These are phyloP conservation scores for Alternaria burnsii DNA, from an alignment of 2,329 filamentous ascomycete genomes.

Conservation along the genomic window DNA sequence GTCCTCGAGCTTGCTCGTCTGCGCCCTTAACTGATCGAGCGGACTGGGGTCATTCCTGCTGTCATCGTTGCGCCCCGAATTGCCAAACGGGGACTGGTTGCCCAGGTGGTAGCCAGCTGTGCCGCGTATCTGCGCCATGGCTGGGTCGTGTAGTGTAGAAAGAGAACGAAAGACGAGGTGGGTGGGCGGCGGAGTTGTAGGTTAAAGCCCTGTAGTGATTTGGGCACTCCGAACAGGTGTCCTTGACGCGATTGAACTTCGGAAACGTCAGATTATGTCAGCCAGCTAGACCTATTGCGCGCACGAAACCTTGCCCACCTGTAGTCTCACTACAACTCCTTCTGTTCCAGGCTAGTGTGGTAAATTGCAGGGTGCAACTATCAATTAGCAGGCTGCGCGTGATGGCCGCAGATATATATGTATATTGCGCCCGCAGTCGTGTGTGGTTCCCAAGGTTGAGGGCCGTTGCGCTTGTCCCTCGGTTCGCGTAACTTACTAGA, in stretches of 20 bases:
- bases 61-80: constrained; percentile 63
- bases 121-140: constrained; percentile 68
- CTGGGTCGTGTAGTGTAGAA: constrained; percentile 28
- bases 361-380: constrained; percentile 14
- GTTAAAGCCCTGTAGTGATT: constrained; percentile 9
- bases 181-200: constrained; percentile 34
- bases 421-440: not conserved
- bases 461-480: not conserved
- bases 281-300: constrained; percentile 19
- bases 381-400: constrained; percentile 5
- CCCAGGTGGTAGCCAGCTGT: constrained; percentile 84
- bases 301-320: constrained; percentile 3
- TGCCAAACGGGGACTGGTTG: constrained; percentile 75
- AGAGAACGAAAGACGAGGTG: constrained; percentile 20
- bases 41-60: constrained; percentile 75
- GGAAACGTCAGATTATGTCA: constrained; percentile 29
- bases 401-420: not conserved
- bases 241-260: constrained; percentile 20
- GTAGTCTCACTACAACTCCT: constrained; percentile 11
- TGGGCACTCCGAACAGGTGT: constrained; percentile 35
- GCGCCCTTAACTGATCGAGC: constrained; percentile 87
- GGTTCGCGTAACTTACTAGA: constrained; percentile 8
- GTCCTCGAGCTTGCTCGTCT: constrained; percentile 99
- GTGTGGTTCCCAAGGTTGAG: not conserved
- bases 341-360: constrained; percentile 12